Percentiles rank a stretch among this genome's conserved stretches.
Conservation (phyloP, 768 basidiomycete genomes). For the Lanmaoa rubissima region DNA sequence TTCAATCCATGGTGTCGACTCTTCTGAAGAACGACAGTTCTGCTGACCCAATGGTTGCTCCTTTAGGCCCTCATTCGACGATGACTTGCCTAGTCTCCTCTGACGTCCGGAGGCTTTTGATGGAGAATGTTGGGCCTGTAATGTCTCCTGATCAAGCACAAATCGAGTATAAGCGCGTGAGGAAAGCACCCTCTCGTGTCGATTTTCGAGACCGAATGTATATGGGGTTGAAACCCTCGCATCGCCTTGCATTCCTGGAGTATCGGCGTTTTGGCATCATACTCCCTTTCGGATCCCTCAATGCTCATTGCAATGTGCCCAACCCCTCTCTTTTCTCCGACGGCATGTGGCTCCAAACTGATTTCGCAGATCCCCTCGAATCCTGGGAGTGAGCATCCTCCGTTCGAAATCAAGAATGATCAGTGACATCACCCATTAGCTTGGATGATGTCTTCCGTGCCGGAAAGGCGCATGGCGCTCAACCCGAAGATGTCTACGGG, state of each 20-base stretch:
- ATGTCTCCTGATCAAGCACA: slow-evolving; percentile 28
- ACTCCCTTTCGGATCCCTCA: slow-evolving; percentile 47
- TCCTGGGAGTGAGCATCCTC: slow-evolving; percentile 46
- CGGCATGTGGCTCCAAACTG: slow-evolving; percentile 44
- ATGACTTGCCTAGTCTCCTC: slow-evolving; percentile 15
- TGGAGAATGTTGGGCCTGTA: slow-evolving; percentile 11
- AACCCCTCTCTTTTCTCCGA: slow-evolving; percentile 48
- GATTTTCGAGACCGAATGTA: slow-evolving; percentile 45
- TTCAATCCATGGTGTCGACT: slow-evolving; percentile 20
- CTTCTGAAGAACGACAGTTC: slow-evolving; percentile 9
- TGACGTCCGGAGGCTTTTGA: slow-evolving; percentile 9
- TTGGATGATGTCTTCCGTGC: slow-evolving; percentile 38
- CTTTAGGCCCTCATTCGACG: slow-evolving; percentile 14
- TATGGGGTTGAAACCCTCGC: slow-evolving; percentile 40
- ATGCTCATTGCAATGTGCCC: slow-evolving; percentile 39
- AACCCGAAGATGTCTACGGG: slow-evolving; percentile 45
- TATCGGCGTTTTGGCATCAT: slow-evolving; percentile 42
- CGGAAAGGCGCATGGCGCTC: slow-evolving; percentile 40
- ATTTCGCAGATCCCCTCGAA: slow-evolving; percentile 43
- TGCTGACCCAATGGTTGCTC: slow-evolving; percentile 2
- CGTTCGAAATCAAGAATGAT: neutral
- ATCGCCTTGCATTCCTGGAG: slow-evolving; percentile 42
- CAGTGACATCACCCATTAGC: slow-evolving; percentile 24
- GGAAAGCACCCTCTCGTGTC: slow-evolving; percentile 35
- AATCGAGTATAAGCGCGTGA: slow-evolving; percentile 32